Base-by-base conservation (phyloP, 2,329 filamentous ascomycete genomes). In the Fusarium avenaceum region DNA sequence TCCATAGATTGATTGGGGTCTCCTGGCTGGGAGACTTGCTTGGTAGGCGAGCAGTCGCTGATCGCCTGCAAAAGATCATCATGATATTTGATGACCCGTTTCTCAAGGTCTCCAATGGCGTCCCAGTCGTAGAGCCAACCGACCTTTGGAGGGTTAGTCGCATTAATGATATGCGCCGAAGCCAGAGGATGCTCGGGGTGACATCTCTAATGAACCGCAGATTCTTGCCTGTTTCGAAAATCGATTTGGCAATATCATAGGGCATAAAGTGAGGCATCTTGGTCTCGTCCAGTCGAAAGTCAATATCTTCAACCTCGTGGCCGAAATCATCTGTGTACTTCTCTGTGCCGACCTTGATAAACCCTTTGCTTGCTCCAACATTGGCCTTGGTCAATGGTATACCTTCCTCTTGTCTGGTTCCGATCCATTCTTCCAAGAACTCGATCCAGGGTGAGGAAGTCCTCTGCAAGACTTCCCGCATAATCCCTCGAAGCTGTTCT, bases 151-250 rank as follows among this genome's bases (percentile, higher is more conserved):
- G 89, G 85, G 8, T 81, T 77, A 13, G 82, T 80, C 14, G 79
- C 76, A 11, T 75, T 70, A 7, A 87, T 76, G 7, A 85, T 80
- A 26, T 82, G 80, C n/a, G 82, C 73, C 42, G 83, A 83, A 15
- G 87, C 86, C 42, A 96, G 80, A 0, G 90, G 88, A 74, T 96
- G 92, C 3, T 89, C 82, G 7, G 92, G 86, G 74, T 96, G 91
- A 69, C 91, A 88, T 22, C 81, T 70, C 89, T 87, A 47, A 97
- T 82, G 54, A 96, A 89, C 9, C 91, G 87, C 47, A 97, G 79
- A 75, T 91, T 95, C 71, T 86, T 87, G 6, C 92, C 93, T 5
- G 90, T 91, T 75, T 96, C 92, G 67, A 95, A 94, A n/a, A 96
- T 87, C 7, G 84, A 81, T 50, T 86, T 84, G 4, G 88, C 89